Evolutionary conservation across 306 rosid genomes (phyloP).

Genomic region (Macrotyloma uniflorum): DNA sequence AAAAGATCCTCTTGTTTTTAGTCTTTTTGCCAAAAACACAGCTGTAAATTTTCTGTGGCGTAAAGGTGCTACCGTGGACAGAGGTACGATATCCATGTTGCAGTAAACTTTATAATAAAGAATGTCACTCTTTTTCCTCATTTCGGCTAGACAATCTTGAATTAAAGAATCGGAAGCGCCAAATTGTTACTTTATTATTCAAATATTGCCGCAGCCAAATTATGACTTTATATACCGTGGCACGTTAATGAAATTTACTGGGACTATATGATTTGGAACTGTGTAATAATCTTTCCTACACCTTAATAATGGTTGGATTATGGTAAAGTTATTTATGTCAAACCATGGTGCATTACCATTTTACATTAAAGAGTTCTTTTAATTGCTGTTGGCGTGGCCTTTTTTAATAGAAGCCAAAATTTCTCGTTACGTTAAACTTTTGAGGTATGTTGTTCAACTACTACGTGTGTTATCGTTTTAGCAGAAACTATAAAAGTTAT

Average conservation of each 20-base stretch:
- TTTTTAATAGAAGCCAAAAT: neutral
- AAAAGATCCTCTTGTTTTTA: neutral
- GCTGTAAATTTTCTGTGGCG: constrained; percentile 29
- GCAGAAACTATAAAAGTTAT: neutral
- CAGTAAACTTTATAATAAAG: neutral
- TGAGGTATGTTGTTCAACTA: neutral
- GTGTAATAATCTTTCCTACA: no score
- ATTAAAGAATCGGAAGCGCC: neutral
- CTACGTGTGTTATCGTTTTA: neutral
- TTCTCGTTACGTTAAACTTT: neutral
- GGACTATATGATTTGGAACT: no score
- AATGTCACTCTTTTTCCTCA: neutral
- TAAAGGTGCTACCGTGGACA: neutral
- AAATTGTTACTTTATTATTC: neutral
- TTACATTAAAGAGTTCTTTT: no score
- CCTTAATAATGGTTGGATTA: no score
- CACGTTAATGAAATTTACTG: no score
- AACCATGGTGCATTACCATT: no score
- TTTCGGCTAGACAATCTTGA: constrained; percentile 24
- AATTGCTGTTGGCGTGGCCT: neutral
- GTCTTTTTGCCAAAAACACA: neutral
- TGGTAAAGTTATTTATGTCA: no score
- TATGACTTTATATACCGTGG: no score
- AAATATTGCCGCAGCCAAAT: neutral
- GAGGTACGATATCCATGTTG: neutral